A percentile compares a stretch with the other conserved stretches of the same genome.
Evolutionary conservation across 352 stramenopile genomes (phyloP).

Genomic region (Globisporangium heterothallicum): DNA sequence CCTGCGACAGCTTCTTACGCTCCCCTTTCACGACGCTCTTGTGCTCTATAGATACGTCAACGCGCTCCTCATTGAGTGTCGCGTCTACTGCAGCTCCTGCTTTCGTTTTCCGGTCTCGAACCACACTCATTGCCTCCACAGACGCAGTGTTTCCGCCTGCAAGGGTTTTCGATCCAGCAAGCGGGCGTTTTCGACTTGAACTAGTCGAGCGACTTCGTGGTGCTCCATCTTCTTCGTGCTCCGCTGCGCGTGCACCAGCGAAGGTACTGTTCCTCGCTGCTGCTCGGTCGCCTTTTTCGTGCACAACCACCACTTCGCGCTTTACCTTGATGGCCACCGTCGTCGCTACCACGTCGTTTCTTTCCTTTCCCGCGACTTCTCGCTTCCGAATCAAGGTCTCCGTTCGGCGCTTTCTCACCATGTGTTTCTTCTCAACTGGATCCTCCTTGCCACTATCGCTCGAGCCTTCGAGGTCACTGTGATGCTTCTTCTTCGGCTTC

Average conservation of each 20-base stretch:
- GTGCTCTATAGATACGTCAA: no score
- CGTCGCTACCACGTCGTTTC: neutral
- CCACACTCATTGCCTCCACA: neutral
- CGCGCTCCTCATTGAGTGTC: no score
- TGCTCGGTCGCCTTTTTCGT: neutral
- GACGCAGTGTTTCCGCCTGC: neutral
- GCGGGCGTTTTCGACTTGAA: slow-evolving; percentile 11
- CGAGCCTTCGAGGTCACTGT: neutral
- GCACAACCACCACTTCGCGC: neutral
- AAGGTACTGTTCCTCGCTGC: neutral
- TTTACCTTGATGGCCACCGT: neutral
- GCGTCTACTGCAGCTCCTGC: neutral
- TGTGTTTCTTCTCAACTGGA: neutral
- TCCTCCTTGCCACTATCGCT: neutral
- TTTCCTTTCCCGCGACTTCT: neutral
- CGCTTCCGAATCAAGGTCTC: neutral
- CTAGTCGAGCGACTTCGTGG: neutral
- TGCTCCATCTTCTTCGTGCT: neutral
- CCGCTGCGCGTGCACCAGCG: neutral
- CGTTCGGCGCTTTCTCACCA: no score
- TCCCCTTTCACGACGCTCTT: neutral
- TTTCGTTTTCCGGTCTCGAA: slow-evolving; percentile 3
- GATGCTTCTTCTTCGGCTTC: neutral
- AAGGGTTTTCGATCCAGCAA: neutral
- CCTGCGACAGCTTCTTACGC: neutral